Percentiles rank a stretch among this genome's conserved stretches.
phyloP scores from a whole-genome alignment of 2,329 filamentous ascomycete genomes.

The Fusarium aywerte region DNA sequence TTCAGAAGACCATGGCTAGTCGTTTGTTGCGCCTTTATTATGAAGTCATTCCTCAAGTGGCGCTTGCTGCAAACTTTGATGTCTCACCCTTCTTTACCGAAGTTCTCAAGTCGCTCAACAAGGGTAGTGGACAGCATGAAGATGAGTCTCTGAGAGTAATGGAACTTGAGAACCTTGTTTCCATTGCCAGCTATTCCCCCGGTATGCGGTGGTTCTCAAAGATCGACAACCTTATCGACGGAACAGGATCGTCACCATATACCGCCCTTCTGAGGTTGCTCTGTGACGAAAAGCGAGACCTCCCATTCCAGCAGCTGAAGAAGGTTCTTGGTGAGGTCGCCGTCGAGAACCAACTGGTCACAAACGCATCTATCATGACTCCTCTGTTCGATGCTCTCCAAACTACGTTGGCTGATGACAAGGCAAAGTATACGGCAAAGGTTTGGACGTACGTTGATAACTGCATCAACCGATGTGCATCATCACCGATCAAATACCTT shows the following conservation, averaged over 20 bases:
- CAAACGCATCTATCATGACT: constrained; percentile 60
- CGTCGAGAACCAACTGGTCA: constrained; percentile 74
- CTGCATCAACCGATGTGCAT: constrained; percentile 78
- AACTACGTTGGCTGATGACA: constrained; percentile 33
- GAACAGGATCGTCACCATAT: constrained; percentile 68
- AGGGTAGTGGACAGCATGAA: constrained; percentile 60
- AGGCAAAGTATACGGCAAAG: constrained; percentile 48
- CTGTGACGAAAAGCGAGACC: constrained; percentile 46
- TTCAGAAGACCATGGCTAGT: constrained; percentile 82
- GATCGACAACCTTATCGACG: constrained; percentile 66
- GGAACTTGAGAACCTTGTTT: constrained; percentile 83
- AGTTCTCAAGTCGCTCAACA: constrained; percentile 71
- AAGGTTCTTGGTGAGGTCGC: constrained; percentile 70
- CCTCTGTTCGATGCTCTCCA: constrained; percentile 56
- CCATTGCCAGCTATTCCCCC: constrained; percentile 81
- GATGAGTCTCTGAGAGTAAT: constrained; percentile 69
- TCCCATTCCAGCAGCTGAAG: constrained; percentile 58
- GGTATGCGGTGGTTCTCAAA: constrained; percentile 93
- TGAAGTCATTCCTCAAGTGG: constrained; percentile 80
- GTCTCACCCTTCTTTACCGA: constrained; percentile 80
- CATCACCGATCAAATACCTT: constrained; percentile 83
- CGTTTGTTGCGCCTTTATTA: constrained; percentile 87
- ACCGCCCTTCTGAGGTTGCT: constrained; percentile 70
- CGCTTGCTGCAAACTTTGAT: constrained; percentile 87
- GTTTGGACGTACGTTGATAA: constrained; percentile 84